Evolutionary conservation across 2,329 filamentous ascomycete genomes (phyloP).

Genomic region (Aspergillus terreus): DNA sequence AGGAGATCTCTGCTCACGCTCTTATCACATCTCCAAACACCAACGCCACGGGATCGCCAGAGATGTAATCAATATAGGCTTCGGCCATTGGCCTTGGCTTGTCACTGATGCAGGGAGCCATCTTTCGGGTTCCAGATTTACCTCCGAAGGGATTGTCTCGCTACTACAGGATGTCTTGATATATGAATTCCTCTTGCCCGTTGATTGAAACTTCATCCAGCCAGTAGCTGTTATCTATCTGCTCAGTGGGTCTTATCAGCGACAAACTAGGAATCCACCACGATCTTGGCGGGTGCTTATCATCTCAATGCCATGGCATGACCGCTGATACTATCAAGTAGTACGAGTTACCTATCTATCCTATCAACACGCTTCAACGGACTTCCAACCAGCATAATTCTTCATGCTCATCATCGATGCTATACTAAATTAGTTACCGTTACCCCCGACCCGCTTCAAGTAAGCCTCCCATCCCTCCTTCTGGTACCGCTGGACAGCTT

Average conservation of each 20-base stretch:
- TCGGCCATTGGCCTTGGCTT: neutral
- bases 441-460: slow-evolving; percentile 29
- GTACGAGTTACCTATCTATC: too few species aligned
- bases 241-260: too few species aligned
- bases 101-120: neutral
- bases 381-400: neutral
- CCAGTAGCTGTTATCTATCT: too few species aligned
- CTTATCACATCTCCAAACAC: too few species aligned
- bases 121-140: neutral
- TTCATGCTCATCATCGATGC: neutral
- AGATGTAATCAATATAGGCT: neutral
- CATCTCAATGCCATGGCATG: too few species aligned
- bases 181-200: neutral
- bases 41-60: too few species aligned
- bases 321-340: too few species aligned
- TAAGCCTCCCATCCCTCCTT: slow-evolving; percentile 47
- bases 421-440: slow-evolving; percentile 7
- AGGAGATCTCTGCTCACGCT: too few species aligned
- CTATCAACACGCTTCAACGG: too few species aligned
- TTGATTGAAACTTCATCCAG: too few species aligned
- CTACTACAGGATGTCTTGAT: neutral
- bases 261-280: too few species aligned
- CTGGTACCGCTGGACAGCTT: slow-evolving; percentile 42
- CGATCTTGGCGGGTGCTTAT: too few species aligned
- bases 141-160: neutral